Percentiles rank a stretch among this genome's conserved stretches.
Evolutionary conservation across 176 grass and related monocot species (phyloP).

Genomic region (bread wheat (Triticum aestivum)): DNA sequence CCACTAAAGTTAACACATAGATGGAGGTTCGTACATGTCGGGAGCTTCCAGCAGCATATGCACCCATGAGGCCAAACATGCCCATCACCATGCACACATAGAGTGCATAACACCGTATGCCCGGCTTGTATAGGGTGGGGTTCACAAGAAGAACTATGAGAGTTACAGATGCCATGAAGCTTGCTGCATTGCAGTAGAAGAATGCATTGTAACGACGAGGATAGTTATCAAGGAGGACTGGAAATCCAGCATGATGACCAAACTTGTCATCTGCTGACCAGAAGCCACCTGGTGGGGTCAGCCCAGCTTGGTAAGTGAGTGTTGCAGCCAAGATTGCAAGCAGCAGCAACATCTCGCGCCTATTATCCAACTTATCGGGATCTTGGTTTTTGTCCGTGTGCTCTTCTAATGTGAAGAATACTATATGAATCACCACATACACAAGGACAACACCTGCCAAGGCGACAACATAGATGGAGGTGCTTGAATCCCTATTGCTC

Average conservation of each 20-base stretch:
- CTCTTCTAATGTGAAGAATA: neutral
- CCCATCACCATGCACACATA: neutral
- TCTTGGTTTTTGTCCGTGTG: too few species aligned
- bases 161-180: slow-evolving; percentile 35
- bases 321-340: slow-evolving; percentile 27
- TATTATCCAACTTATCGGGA: neutral
- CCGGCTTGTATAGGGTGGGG: neutral
- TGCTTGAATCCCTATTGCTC: neutral
- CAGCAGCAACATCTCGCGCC: neutral
- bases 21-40: neutral
- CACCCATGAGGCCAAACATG: neutral
- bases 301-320: slow-evolving; percentile 43
- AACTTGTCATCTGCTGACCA: neutral
- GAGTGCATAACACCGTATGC: neutral
- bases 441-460: slow-evolving; percentile 8
- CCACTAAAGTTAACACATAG: neutral
- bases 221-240: slow-evolving; percentile 7
- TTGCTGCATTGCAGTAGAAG: slow-evolving; percentile 36
- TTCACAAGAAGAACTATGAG: slow-evolving; percentile 28
- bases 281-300: slow-evolving; percentile 19
- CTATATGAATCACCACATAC: slow-evolving; percentile 6
- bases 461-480: slow-evolving; percentile 17
- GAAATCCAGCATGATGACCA: neutral
- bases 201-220: neutral
- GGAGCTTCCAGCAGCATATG: slow-evolving; percentile 9